Evolutionary conservation across 176 grass and related monocot species (phyloP), one percentile per base, ranked within the genome.

Genomic region (Carex parvula): DNA sequence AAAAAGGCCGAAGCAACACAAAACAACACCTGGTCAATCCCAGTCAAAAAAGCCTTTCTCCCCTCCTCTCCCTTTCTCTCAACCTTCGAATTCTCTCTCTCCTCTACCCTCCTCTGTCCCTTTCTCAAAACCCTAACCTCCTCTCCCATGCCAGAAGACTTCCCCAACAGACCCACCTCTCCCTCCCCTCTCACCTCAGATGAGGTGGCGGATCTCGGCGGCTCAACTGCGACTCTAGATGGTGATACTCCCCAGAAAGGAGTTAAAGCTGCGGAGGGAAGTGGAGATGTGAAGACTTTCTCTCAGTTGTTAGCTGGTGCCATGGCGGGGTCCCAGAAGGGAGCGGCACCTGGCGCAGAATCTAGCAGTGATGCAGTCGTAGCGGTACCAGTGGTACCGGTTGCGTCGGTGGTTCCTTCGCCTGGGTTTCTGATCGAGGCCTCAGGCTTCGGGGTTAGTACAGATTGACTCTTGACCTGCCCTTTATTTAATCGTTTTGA

Each of bases 361-460:
- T 73, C 70, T 20, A 32, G 46, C 26, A 22, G 73, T 78, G 73
- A 53, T 57, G 52, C 88, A 66, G 92, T 91, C 88, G 81, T 89
- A 0, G 81, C 91, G 4, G 83, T 87, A 60, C 93, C 91, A 5
- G 79, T 95, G 87, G 72, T 95, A 39, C 88, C 92, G 12, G 82
- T 93, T 64, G 90, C 89, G 1, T 90, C 88, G 75, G 91, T 95
- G 83, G 72, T 93, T 20, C 81, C 90, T 48, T 69, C 86, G 12
- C 83, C 89, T 7, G 82, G 85, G 30, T 70, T 81, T 72, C 48
- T 91, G 83, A 82, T 91, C 32, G 89, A 91, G 50, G 64, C 91
- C 42, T 87, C 88, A 5, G 87, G 88, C 2, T 96, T 99, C 46
- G 22, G 84, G 87, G 97, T 99, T 75, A 70, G 97, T 94, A 79